Percentiles rank a stretch among this genome's conserved stretches.
Evolutionary conservation across 805 yeast genomes (phyloP).

Genomic region (Clavispora asparagi): DNA sequence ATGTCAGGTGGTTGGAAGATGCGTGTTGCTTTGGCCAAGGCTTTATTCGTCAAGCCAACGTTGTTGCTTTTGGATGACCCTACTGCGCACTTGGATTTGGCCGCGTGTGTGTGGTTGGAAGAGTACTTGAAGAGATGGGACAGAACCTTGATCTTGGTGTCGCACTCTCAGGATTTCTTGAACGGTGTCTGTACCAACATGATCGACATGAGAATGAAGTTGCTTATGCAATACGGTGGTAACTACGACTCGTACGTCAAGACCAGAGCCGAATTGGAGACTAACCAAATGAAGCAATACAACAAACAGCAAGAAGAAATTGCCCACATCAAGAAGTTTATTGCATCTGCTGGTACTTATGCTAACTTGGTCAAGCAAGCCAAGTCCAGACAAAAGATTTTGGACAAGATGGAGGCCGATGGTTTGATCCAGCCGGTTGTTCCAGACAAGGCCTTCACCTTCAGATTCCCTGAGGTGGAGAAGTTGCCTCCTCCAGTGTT

Average conservation of each 20-base stretch:
- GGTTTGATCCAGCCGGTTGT: slow-evolving; percentile 92
- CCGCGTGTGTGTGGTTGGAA: slow-evolving; percentile 99
- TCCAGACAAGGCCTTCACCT: slow-evolving; percentile 88
- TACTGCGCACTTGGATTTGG: slow-evolving; percentile 98
- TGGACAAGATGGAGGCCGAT: slow-evolving; percentile 99
- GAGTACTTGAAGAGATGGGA: slow-evolving; percentile 94
- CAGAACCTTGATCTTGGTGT: slow-evolving; percentile 86
- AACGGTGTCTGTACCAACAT: slow-evolving; percentile 98
- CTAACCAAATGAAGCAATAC: slow-evolving; percentile 97
- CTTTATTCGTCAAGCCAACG: slow-evolving; percentile 96
- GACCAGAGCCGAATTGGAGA: slow-evolving; percentile 90
- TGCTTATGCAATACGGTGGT: slow-evolving; percentile 83
- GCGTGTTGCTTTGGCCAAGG: slow-evolving; percentile 98
- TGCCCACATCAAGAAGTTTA: slow-evolving; percentile 95
- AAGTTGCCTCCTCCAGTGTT: slow-evolving; percentile 98
- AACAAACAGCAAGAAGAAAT: slow-evolving; percentile 98
- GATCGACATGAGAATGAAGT: slow-evolving; percentile 93
- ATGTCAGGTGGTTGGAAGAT: slow-evolving; percentile 99
- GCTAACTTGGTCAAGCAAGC: slow-evolving; percentile 98
- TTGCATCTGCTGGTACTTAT: slow-evolving; percentile 99
- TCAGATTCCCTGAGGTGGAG: slow-evolving; percentile 92
- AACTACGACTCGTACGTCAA: slow-evolving; percentile 95
- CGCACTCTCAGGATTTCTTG: slow-evolving; percentile 98
- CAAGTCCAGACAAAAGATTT: slow-evolving; percentile 97
- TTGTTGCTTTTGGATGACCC: slow-evolving; percentile 94